Evolutionary conservation across 2,329 filamentous ascomycete species (phyloP).

Genomic region (Aspergillus udagawae): DNA sequence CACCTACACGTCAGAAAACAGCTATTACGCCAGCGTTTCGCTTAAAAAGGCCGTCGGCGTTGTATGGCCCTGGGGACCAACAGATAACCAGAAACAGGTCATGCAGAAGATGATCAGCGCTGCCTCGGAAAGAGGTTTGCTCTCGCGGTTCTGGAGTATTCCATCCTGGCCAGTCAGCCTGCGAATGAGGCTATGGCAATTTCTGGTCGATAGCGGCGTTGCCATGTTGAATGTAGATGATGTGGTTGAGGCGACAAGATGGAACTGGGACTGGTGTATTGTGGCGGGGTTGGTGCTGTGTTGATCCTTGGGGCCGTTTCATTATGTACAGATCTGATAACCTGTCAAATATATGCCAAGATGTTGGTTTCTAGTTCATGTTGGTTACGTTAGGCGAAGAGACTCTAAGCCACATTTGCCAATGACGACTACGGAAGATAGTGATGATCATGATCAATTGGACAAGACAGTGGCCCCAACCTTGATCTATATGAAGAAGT

Average conservation of each 20-base stretch:
- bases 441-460: neutral
- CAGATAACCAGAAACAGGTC: neutral
- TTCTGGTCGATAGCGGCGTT: constrained; percentile 1
- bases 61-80: neutral
- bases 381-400: neutral
- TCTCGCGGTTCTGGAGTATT: neutral
- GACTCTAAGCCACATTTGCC: neutral
- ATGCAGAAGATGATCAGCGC: neutral
- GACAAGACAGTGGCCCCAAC: too few relatives aligned
- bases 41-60: neutral
- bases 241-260: neutral
- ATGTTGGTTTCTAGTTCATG: neutral
- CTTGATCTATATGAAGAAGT: neutral
- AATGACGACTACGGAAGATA: neutral
- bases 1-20: neutral
- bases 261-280: neutral
- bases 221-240: constrained; percentile 3
- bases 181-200: constrained; percentile 2
- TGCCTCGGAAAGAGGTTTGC: neutral
- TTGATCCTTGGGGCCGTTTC: neutral
- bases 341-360: neutral
- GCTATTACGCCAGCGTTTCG: neutral
- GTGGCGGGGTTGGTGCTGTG: neutral
- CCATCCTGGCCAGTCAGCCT: constrained; percentile 1
- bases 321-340: neutral